Evolutionary conservation across 1,139 yeast genomes (phyloP), one percentile per base, ranked within the genome.

Genomic region (Hanseniaspora uvarum): DNA sequence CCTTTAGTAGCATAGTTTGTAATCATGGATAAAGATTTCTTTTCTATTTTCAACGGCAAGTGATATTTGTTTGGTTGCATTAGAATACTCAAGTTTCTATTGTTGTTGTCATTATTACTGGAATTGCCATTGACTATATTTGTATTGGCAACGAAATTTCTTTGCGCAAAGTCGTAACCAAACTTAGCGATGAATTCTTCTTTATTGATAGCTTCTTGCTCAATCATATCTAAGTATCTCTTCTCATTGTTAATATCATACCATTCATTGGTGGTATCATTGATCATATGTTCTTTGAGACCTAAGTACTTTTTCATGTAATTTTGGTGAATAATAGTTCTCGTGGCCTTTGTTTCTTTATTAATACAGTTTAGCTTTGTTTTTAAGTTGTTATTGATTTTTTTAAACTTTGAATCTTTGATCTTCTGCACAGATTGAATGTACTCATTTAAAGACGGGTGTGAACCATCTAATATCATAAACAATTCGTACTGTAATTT

Each of bases 191-290:
- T 44, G 16, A 21, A 50, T 14, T 50, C 44, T 24, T 43, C 33
- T n/a, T 50, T 50, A 19, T 37, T 43, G 5, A 26, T 5, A 8
- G 19, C 23, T 26, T 40, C 52, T 11, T 53, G 47, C n/a, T 43
- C 47, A 41, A 38, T 24, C 55, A 47, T 36, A 66, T 89, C 97
- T 79, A 88, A 76, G 54, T 81, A 81, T 59, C 95, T 77, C 60
- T 97, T 75, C 66, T 92, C 98, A 62, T 83, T 80, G 68, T 89
- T 89, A 62, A 89, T 85, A 60, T 85, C 83, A 70, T 92, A 92
- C 97, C 98, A 92, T 60, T 80, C 76, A 49, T 86, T 79, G 1
- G 97, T 89, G 5, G 95, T 86, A 19, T 79, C 76, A 56, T 79
- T 75, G 53, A 92, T 75, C 72, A 87, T 73, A 37, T 74, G 72